Evolutionary conservation across 495 filamentous ascomycete species (phyloP).

Genomic region (Delitschia confertaspora): DNA sequence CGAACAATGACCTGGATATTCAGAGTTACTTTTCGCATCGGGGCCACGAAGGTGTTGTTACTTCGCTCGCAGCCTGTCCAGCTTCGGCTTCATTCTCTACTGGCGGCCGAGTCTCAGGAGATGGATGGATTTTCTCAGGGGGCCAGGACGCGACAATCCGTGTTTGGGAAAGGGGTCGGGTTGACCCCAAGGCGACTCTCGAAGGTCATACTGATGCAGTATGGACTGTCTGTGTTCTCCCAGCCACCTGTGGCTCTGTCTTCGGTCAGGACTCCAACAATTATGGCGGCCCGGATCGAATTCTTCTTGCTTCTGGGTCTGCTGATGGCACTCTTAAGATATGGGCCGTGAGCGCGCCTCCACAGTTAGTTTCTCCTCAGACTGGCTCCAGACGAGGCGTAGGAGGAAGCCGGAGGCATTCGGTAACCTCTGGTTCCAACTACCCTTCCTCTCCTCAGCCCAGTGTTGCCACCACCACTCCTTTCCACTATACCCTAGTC

Average conservation of each 20-base stretch:
- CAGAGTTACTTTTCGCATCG: constrained; percentile 88
- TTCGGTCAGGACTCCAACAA: constrained; percentile 61
- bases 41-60: constrained; percentile 83
- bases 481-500: constrained; percentile 61
- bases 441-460: constrained; percentile 89
- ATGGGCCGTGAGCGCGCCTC: constrained; percentile 90
- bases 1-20: constrained; percentile 74
- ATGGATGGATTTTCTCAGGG: constrained; percentile 97
- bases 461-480: constrained; percentile 60
- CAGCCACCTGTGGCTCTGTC: constrained; percentile 66
- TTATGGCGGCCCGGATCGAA: constrained; percentile 69
- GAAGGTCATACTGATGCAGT: constrained; percentile 93
- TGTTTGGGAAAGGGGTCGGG: constrained; percentile 87
- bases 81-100: constrained; percentile 77
- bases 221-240: constrained; percentile 90
- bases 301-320: constrained; percentile 81
- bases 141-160: constrained; percentile 88
- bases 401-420: constrained; percentile 74
- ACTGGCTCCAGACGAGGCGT: constrained; percentile 57
- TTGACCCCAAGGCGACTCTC: constrained; percentile 91
- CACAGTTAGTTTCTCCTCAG: constrained; percentile 71
- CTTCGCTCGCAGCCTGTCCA: constrained; percentile 77
- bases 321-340: constrained; percentile 88
- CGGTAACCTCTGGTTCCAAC: constrained; percentile 80
- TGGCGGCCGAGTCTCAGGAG: constrained; percentile 71